Evolutionary conservation across 306 rosid genomes (phyloP).

Genomic region (Prunus fruticosa): DNA sequence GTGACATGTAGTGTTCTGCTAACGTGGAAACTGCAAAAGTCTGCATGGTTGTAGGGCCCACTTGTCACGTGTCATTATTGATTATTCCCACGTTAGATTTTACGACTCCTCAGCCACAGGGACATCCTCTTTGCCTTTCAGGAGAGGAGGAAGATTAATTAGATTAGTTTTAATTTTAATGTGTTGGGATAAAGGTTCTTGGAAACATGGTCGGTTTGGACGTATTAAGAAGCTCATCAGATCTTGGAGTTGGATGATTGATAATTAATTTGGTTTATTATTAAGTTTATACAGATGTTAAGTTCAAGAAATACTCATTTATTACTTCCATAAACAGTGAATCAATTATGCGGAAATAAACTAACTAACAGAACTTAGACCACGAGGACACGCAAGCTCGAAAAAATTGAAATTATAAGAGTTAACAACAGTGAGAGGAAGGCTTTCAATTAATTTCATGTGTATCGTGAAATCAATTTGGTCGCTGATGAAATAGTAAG

Average conservation of each 20-base stretch:
- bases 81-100: constrained; percentile 13
- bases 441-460: too few species aligned
- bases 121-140: neutral
- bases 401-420: too few species aligned
- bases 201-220: constrained; percentile 36
- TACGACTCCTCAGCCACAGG: constrained; percentile 16
- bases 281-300: neutral
- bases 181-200: constrained; percentile 25
- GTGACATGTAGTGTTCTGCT: constrained; percentile 33
- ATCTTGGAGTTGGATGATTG: neutral
- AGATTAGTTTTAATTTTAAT: neutral
- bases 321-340: neutral
- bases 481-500: too few species aligned
- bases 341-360: neutral
- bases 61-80: constrained; percentile 37
- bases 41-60: constrained; percentile 24
- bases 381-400: too few species aligned
- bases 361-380: too few species aligned
- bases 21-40: constrained; percentile 48
- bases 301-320: neutral
- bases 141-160: neutral
- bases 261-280: neutral
- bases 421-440: too few species aligned
- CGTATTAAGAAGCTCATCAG: neutral
- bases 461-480: too few species aligned